Percentiles rank a stretch among this genome's conserved stretches.
Evolutionary conservation across 441 rosid species (phyloP).

Genomic region (Flueggea neowawraea): DNA sequence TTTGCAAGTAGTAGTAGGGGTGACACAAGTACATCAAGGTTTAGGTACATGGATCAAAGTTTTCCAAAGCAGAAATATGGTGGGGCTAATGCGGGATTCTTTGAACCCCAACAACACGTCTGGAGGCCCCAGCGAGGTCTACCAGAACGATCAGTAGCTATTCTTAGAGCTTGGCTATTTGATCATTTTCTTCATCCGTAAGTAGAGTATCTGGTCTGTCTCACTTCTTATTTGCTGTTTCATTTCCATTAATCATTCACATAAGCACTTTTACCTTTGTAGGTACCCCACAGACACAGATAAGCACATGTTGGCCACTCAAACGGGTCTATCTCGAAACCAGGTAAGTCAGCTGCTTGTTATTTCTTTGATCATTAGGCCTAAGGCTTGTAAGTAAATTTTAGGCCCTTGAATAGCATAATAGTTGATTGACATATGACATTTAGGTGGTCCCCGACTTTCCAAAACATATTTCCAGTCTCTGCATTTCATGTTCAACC

Average conservation of each 20-base stretch:
- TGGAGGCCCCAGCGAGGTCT: constrained; percentile 75
- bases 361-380: background rate
- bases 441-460: too few species aligned
- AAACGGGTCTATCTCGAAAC: constrained; percentile 49
- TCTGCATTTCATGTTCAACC: too few species aligned
- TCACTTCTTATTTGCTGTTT: background rate
- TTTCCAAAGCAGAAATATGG: constrained; percentile 29
- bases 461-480: too few species aligned
- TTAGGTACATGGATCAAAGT: constrained; percentile 26
- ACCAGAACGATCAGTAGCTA: constrained; percentile 59
- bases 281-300: constrained; percentile 60
- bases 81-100: constrained; percentile 31
- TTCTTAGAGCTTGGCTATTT: constrained; percentile 63
- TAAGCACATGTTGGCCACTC: constrained; percentile 57
- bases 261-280: constrained; percentile 6
- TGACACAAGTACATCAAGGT: constrained; percentile 21
- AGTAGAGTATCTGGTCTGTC: constrained; percentile 6
- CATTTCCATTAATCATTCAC: background rate
- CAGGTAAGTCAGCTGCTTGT: constrained; percentile 32
- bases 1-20: constrained; percentile 29
- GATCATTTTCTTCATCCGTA: constrained; percentile 72
- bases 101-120: constrained; percentile 43
- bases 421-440: too few species aligned
- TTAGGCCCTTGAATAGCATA: background rate
- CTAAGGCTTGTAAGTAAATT: background rate